Base-by-base conservation (phyloP, 31 red algal genomes). In the Porphyra umbilicalis region DNA sequence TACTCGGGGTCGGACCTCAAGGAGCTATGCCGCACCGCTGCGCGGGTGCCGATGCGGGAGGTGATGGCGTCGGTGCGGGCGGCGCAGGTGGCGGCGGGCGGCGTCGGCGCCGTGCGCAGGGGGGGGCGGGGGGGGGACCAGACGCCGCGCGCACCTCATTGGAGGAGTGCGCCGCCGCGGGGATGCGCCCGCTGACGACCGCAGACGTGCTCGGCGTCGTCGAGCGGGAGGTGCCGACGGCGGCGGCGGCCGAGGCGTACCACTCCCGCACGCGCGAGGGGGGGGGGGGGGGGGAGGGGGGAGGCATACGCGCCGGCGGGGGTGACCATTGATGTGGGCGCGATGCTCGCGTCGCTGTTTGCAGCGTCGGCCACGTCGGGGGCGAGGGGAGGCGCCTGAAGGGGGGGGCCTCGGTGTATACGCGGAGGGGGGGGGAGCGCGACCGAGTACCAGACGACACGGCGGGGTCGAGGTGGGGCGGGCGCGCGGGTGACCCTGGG, bases 1-100 rank as follows among this genome's bases (percentile, higher is more conserved):
- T 99, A 94, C 74, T 95, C 97, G 9, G 97, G 97, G 18, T 93
- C 89, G 8, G 97, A 99, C 76, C 87, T 99, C 44, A 94, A 94
- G 44, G 97, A 99, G 80, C 82, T 99, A 25, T 99, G 94, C 80
- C 94, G 97, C n/a, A 89, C 88, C 9, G 94, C 97, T 18, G 90
- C 91, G 83, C 89, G 91, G 83, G 81, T 89, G 39, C 91, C 95
- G 6, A 39, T 97, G 35, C 76, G 88, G n/a, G 95, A 93, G 78
- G 80, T 71, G 57, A 71, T 71, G 57, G 57, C 57, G 57, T 71
- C 57, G 20, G 57, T 71, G 57, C 13, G 57, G 57, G 57, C 57
- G 57, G 3, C 57, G 57, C 25, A 7, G 57, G 57, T 71, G 57
- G 10, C 57, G 57, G 25, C 57, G 25, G 16, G 25, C 3, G 25